A percentile compares a stretch with the other conserved stretches of the same genome.
phyloP scores from a whole-genome alignment of 1,139 yeast genomes.

The Suhomyces bokatorum region DNA sequence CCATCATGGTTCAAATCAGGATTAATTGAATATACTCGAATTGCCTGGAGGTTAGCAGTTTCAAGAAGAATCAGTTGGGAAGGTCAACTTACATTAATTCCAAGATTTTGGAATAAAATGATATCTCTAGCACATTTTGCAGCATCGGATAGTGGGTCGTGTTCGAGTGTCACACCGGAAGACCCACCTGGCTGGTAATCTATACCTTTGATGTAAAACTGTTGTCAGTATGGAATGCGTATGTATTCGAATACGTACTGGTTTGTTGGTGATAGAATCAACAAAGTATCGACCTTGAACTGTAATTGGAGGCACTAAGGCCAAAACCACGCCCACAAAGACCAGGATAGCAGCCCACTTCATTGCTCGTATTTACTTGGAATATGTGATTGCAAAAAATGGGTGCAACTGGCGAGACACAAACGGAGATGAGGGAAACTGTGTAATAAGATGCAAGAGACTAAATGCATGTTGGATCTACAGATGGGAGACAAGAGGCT shows the following conservation, averaged over 20 bases:
- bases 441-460: too few relatives aligned
- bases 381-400: constrained; percentile 1
- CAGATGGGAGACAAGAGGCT: not conserved
- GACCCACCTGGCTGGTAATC: constrained; percentile 94
- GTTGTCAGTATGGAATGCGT: constrained; percentile 12
- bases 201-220: constrained; percentile 77
- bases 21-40: constrained; percentile 83
- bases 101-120: constrained; percentile 68
- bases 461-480: not conserved
- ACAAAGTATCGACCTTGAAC: constrained; percentile 70
- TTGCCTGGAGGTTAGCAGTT: constrained; percentile 49
- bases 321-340: not conserved
- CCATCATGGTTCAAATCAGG: constrained; percentile 81
- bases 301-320: constrained; percentile 54
- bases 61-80: too few relatives aligned
- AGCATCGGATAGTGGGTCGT: constrained; percentile 76
- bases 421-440: not conserved
- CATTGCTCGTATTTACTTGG: not conserved
- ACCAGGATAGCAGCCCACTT: not conserved
- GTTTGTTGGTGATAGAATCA: constrained; percentile 73
- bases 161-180: constrained; percentile 52
- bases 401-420: not conserved
- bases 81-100: constrained; percentile 57
- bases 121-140: constrained; percentile 73
- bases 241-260: constrained; percentile 48